These are phyloP conservation scores for Colletotrichum sp. DNA, from an alignment of 2,329 filamentous ascomycete genomes.

Conservation along the genomic window DNA sequence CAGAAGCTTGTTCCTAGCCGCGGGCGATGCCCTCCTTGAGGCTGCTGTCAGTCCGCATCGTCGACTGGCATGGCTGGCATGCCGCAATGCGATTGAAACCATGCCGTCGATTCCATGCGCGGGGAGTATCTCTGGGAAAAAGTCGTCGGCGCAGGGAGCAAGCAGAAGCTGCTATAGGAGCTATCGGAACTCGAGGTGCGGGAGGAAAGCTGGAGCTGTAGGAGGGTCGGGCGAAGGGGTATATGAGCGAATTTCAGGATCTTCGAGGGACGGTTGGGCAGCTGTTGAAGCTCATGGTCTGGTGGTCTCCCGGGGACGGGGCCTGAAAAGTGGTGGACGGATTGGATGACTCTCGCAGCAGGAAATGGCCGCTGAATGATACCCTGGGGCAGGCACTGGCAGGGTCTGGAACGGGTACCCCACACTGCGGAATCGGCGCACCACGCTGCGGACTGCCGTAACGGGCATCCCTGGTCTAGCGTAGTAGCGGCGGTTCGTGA, in stretches of 20 bases:
- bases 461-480: conserved; percentile 14
- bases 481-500: not conserved
- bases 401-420: conserved; percentile 20
- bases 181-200: not conserved
- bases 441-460: conserved; percentile 19
- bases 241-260: conserved; percentile 17
- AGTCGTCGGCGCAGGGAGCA: not conserved
- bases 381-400: conserved; percentile 1
- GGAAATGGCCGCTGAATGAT: conserved; percentile 11
- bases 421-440: conserved; percentile 23
- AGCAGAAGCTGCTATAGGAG: not conserved
- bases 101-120: conserved; percentile 46
- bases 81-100: conserved; percentile 51
- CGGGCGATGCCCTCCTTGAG: not conserved
- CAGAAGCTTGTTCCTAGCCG: not conserved
- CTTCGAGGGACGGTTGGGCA: conserved; percentile 4
- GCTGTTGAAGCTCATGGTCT: conserved; percentile 16
- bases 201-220: not conserved
- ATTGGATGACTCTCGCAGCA: conserved; percentile 21
- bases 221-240: not conserved
- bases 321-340: not conserved
- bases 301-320: not conserved
- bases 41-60: conserved; percentile 37
- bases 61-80: conserved; percentile 49
- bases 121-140: not conserved